Evolutionary conservation across 2,329 filamentous ascomycete genomes (phyloP).

Genomic region (Diaporthe sp.): DNA sequence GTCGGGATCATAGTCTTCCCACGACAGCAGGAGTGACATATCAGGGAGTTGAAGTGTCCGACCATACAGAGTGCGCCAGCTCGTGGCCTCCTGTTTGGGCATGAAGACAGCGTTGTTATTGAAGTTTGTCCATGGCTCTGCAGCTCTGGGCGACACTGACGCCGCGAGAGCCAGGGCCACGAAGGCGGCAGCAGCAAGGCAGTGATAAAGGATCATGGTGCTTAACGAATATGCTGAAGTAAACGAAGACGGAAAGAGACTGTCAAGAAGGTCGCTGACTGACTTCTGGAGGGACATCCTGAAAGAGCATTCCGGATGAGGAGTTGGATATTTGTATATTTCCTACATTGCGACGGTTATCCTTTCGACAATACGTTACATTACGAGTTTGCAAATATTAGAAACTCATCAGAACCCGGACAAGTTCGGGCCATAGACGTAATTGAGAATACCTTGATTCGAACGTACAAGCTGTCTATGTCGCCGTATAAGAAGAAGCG

Average conservation of each 20-base stretch:
- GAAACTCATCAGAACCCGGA: neutral
- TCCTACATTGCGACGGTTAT: too few relatives aligned
- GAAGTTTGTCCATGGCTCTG: neutral
- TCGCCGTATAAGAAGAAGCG: neutral
- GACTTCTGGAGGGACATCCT: too few relatives aligned
- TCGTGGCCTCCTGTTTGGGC: neutral
- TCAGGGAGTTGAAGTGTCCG: neutral
- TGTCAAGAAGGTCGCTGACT: neutral
- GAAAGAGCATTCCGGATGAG: neutral
- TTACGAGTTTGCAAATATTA: too few relatives aligned
- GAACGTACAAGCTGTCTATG: neutral
- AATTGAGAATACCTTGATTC: neutral
- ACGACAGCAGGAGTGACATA: slow-evolving; percentile 14
- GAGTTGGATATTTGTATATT: neutral
- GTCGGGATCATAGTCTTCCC: slow-evolving; percentile 24
- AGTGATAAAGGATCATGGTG: neutral
- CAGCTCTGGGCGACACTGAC: neutral
- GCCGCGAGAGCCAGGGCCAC: neutral
- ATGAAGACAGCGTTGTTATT: slow-evolving; percentile 8
- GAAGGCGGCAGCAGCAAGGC: neutral
- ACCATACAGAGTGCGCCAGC: slow-evolving; percentile 5
- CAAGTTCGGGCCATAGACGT: neutral
- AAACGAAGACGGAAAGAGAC: neutral
- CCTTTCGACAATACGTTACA: neutral
- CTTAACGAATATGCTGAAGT: neutral